phyloP scores from a whole-genome alignment of 106 monocot species.

The Dioscorea zingiberensis region DNA sequence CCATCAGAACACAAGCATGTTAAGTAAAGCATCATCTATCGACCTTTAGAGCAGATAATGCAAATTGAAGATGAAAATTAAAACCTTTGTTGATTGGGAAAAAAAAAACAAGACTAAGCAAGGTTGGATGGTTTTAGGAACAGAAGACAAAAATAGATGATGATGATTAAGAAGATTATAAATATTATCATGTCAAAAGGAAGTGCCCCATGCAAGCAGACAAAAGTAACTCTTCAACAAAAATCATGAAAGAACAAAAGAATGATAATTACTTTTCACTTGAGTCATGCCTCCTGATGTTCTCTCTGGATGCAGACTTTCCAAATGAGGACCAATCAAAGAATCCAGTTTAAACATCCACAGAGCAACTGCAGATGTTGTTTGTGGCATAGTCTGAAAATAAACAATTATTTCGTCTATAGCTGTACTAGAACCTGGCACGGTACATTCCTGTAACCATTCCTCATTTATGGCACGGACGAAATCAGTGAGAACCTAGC shows the following conservation, averaged over 20 bases:
- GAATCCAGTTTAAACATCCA: slow-evolving; percentile 85
- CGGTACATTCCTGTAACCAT: slow-evolving; percentile 55
- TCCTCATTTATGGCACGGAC: slow-evolving; percentile 74
- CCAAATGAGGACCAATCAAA: slow-evolving; percentile 44
- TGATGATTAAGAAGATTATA: not conserved
- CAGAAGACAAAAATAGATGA: not conserved
- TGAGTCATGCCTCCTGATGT: slow-evolving; percentile 1
- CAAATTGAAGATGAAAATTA: not conserved
- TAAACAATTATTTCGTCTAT: slow-evolving; percentile 61
- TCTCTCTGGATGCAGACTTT: slow-evolving; percentile 17
- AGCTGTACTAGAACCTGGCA: slow-evolving; percentile 18
- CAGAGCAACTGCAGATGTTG: slow-evolving; percentile 86
- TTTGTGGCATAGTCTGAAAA: slow-evolving; percentile 95
- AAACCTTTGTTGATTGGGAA: not conserved
- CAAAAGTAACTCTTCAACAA: too few species aligned
- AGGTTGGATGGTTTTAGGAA: not conserved
- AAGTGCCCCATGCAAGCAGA: not conserved
- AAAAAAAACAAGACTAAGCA: not conserved
- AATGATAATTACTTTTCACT: slow-evolving; percentile 13
- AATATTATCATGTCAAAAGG: too few species aligned
- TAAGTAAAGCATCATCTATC: not conserved
- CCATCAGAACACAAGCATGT: too few species aligned
- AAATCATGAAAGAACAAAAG: too few species aligned
- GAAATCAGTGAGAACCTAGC: slow-evolving; percentile 88
- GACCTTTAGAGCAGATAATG: not conserved